Percentiles rank a stretch among this genome's conserved stretches.
phyloP scores from a whole-genome alignment of 2,329 filamentous ascomycete genomes.

The Apiospora phragmitis region DNA sequence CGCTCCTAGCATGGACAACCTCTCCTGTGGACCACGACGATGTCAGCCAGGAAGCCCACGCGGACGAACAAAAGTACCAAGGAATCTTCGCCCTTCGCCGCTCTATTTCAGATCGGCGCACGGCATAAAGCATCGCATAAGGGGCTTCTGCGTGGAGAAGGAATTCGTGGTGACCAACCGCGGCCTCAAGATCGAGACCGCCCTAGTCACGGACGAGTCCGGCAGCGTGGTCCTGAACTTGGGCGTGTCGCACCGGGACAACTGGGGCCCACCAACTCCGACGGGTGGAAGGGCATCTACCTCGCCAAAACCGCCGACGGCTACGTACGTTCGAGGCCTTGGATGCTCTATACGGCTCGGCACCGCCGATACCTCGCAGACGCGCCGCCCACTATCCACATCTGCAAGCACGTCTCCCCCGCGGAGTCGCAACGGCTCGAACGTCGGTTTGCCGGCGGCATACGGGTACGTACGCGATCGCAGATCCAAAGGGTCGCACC shows the following conservation, averaged over 20 bases:
- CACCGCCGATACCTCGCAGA: neutral
- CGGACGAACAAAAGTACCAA: neutral
- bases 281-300: constrained; percentile 2
- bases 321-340: neutral
- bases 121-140: neutral
- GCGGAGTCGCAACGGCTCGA: neutral
- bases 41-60: neutral
- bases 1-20: constrained; percentile 7
- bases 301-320: constrained; percentile 9
- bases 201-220: neutral
- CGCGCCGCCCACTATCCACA: neutral
- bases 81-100: neutral
- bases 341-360: neutral
- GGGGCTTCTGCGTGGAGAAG: constrained; percentile 1
- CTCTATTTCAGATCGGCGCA: neutral
- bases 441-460: neutral
- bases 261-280: neutral
- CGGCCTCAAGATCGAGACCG: constrained; percentile 1
- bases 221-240: neutral
- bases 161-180: constrained; percentile 5
- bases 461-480: neutral
- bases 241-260: neutral
- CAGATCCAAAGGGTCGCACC: neutral
- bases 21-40: neutral
- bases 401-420: neutral